Evolutionary conservation across 2,329 filamentous ascomycete genomes (phyloP), one percentile per base, ranked within the genome.

Genomic region (Diaporthe citrichinensis): DNA sequence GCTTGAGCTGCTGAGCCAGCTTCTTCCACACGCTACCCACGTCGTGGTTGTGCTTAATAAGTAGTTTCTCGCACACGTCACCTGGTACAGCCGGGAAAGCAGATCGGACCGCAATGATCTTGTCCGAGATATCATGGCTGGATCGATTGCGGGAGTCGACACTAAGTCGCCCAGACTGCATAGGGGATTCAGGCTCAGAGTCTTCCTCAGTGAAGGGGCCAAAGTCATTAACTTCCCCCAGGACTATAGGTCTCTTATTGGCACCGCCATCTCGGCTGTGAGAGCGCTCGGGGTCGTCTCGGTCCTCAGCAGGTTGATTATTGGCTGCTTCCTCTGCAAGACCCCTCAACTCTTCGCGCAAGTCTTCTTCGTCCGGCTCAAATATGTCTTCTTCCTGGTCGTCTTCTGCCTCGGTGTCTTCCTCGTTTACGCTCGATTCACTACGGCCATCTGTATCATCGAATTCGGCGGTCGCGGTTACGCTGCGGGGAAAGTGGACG

Each of bases 41-140:
- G 74, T 88, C 80, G 15, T 82, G 81, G 8, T 80, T 69, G 28
- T 83, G 81, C n/a, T 78, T 81, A 8, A 79, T 76, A 4, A 88
- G 78, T 2, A 85, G 79, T 9, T 81, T 79, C 69, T 87, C 82
- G 71, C 85, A 85, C 10, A 82, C 77, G 3, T 81, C 78, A 9
- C 82, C 77, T 1, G 84, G 80, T 12, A 83, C 84, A 9, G 80
- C 78, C 2, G 88, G 88, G 58, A 88, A 90, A 0, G 88, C 87
- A 23, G 81, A 79, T 58, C 82, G 84, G 41, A 77, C 36, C 25
- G 76, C 76, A 17, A 72, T 76, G 41, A 77, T 59, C 23, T 74
- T 76, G 55, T 78, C 76, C n/a, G 76, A 46, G 20, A 76, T 31
- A n/a, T 73, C 44, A n/a, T 58, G 67, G 41, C 72, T 69, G n/a